Evolutionary conservation across 2,329 filamentous ascomycete genomes (phyloP), one percentile per base, ranked within the genome.

Genomic region (Pyrenophora teres): DNA sequence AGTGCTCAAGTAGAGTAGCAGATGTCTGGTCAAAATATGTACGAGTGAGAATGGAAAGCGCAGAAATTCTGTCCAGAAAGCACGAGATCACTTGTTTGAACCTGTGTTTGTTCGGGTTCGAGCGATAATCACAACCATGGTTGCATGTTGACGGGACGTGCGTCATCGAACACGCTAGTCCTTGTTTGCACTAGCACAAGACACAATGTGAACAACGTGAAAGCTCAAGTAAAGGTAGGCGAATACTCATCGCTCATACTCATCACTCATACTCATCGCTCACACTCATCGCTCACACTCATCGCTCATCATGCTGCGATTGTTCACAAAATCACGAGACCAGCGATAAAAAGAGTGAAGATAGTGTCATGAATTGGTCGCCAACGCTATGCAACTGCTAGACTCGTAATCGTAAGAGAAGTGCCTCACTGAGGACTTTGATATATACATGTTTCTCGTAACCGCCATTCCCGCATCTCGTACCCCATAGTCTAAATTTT

Each of bases 341-440:
- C 19, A 21, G 19, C 19, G 5, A 21, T 21, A 21, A 21, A 21
- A 3, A 3, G 9, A 12, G 10, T 30, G 27, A 13, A 30, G 8
- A 30, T 10, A 30, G 9, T 30, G 27, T 10, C 27, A 30, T 30
- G 27, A 12, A 30, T 30, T 19, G 19, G 35, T 37, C 19, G 5
- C 7, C 35, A 43, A 44, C 36, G 46, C 46, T 40, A 53, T 21
- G 40, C 40, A 40, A 35, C 38, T 21, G 40, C 40, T 44, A 44
- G 40, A 37, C 45, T 53, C 50, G 30, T 53, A 35, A 50, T 15
- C 40, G 44, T 35, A 40, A 52, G 23, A 7, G 7, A 50, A 45
- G 19, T 27, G 12, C 40, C 23, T 19, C 9, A 15, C 15, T 5
- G 25, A 37, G 36, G 46, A 46, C 40, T 40, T 40, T 50, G 25